phyloP scores from a whole-genome alignment of 1,284 basidiomycete genomes.

The Apiotrichum akiyoshidainum region DNA sequence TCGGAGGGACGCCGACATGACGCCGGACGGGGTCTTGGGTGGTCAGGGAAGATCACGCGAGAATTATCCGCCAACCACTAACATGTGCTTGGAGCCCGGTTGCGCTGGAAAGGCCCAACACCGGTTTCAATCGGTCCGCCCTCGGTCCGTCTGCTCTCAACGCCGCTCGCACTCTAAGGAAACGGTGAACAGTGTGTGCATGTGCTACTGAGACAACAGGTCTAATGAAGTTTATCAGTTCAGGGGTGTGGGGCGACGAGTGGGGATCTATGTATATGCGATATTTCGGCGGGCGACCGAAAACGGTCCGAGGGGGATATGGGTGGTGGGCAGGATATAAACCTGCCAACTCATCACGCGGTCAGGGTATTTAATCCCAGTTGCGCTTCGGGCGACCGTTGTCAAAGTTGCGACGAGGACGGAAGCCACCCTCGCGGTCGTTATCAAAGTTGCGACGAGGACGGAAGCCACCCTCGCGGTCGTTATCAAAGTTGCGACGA shows the following conservation, averaged over 20 bases:
- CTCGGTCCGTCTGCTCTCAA: too few species aligned
- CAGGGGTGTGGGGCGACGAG: background rate
- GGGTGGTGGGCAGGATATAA: background rate
- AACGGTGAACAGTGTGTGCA: slow-evolving; percentile 2
- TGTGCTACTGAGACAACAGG: slow-evolving; percentile 10
- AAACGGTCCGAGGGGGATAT: too few species aligned
- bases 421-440: slow-evolving; percentile 4
- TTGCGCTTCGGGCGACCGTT: background rate
- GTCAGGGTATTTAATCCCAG: background rate
- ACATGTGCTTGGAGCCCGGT: too few species aligned
- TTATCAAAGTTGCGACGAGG: slow-evolving; percentile 1
- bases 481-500: slow-evolving; percentile 6
- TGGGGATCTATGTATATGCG: too few species aligned
- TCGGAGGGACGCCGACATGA: background rate
- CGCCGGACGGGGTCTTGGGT: background rate
- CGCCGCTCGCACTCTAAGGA: background rate
- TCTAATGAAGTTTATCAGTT: slow-evolving; percentile 1
- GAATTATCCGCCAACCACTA: too few species aligned
- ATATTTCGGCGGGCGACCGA: too few species aligned
- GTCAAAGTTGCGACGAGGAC: slow-evolving; percentile 6
- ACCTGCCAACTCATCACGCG: too few species aligned
- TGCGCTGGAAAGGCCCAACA: too few species aligned
- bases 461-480: background rate
- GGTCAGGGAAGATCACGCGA: background rate
- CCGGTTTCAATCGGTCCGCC: too few species aligned